phyloP scores from a whole-genome alignment of 176 grass and related monocot genomes.

The Triticum turgidum region DNA sequence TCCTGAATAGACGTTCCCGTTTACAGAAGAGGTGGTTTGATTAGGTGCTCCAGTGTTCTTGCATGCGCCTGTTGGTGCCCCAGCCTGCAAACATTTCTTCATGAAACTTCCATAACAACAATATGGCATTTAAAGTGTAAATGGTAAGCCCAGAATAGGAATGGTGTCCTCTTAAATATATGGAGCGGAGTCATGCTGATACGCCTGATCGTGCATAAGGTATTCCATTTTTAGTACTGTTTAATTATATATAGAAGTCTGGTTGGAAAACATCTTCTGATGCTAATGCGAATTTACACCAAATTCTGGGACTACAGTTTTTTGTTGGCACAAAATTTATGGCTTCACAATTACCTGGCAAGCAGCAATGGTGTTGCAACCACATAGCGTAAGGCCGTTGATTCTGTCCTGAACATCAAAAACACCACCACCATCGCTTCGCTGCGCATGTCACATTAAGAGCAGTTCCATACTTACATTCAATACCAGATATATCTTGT shows the following conservation, averaged over 20 bases:
- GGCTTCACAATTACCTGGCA: slow-evolving; percentile 64
- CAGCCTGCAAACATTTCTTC: slow-evolving; percentile 45
- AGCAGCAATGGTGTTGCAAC: slow-evolving; percentile 66
- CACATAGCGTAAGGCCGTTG: slow-evolving; percentile 79
- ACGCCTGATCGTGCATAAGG: neutral
- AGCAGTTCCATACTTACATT: slow-evolving; percentile 4
- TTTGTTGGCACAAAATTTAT: neutral
- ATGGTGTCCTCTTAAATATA: neutral
- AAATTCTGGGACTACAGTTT: neutral
- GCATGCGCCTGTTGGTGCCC: slow-evolving; percentile 49
- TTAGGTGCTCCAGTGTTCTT: slow-evolving; percentile 48
- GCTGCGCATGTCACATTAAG: slow-evolving; percentile 52
- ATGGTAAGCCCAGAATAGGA: neutral
- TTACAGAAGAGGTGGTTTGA: slow-evolving; percentile 32
- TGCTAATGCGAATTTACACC: neutral
- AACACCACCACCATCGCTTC: slow-evolving; percentile 80
- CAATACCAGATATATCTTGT: neutral
- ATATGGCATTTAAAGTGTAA: neutral
- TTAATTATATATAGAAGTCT: neutral
- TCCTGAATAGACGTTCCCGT: slow-evolving; percentile 68
- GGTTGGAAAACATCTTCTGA: neutral
- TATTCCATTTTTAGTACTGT: neutral
- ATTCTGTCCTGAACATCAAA: slow-evolving; percentile 94
- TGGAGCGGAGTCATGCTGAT: neutral
- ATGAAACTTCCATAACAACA: slow-evolving; percentile 17